These are phyloP conservation scores for Brassica cretica DNA, from an alignment of 345 rosid genomes.

Conservation along the genomic window DNA sequence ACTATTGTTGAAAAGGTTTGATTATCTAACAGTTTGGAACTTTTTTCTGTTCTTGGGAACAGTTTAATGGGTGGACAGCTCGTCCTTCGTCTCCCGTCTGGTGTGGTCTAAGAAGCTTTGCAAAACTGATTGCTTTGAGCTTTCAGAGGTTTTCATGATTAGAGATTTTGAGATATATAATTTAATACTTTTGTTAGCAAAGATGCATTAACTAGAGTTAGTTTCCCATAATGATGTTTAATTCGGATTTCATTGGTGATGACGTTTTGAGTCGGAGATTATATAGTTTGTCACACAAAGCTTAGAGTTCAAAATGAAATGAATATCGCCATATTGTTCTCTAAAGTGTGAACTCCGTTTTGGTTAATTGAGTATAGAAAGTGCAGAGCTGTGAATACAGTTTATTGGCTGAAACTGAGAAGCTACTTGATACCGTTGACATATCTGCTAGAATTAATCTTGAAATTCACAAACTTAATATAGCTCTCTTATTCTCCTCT, in stretches of 20 bases:
- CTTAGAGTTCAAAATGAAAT: background rate
- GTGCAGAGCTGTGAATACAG: background rate
- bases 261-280: constrained; percentile 2
- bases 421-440: background rate
- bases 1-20: background rate
- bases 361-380: background rate
- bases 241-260: background rate
- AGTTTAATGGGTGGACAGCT: constrained; percentile 89
- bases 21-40: background rate
- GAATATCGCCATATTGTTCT: background rate
- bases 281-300: background rate
- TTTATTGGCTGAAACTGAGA: background rate
- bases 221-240: constrained; percentile 18
- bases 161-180: constrained; percentile 4
- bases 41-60: constrained; percentile 16
- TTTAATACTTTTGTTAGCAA: constrained; percentile 22
- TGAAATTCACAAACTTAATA: too few species aligned
- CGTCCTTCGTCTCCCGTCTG: constrained; percentile 86
- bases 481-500: too few species aligned
- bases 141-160: constrained; percentile 4
- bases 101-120: constrained; percentile 59
- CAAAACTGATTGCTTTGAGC: background rate
- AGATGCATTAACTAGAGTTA: constrained; percentile 20
- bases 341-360: background rate
- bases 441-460: background rate